Percentiles rank a stretch among this genome's conserved stretches.
Evolutionary conservation across 306 rosid species (phyloP).

Genomic region (Rubus parviflorus): DNA sequence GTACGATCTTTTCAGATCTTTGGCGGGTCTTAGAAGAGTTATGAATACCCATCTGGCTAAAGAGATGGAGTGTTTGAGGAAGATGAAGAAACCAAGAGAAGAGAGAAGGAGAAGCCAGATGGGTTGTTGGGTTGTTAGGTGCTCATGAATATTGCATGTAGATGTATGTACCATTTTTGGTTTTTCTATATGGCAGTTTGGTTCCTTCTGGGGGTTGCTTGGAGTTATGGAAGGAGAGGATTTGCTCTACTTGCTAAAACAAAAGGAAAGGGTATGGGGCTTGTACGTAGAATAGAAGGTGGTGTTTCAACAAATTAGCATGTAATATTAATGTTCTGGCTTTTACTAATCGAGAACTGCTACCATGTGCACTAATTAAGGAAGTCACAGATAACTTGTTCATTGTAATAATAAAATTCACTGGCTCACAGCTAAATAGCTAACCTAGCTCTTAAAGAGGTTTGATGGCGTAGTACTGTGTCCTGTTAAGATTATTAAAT

Average conservation of each 20-base stretch:
- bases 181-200: not conserved
- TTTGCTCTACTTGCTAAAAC: not conserved
- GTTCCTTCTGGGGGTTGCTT: not conserved
- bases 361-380: not conserved
- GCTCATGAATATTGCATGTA: not conserved
- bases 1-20: constrained; percentile 48
- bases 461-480: not conserved
- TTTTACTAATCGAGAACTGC: not conserved
- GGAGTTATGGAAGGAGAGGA: not conserved
- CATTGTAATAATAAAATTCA: not conserved
- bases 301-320: not conserved
- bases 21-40: constrained; percentile 52
- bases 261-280: not conserved
- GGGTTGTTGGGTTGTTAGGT: constrained; percentile 21
- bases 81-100: constrained; percentile 44
- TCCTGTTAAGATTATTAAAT: not conserved
- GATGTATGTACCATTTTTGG: not conserved
- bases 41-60: constrained; percentile 50
- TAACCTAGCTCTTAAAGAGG: not conserved
- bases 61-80: constrained; percentile 20
- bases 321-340: not conserved
- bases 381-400: not conserved
- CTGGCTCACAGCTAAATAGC: not conserved
- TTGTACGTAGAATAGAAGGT: not conserved
- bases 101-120: constrained; percentile 33